Conservation (phyloP, 129 eudicot genomes). For the Artemisia tridentata region DNA sequence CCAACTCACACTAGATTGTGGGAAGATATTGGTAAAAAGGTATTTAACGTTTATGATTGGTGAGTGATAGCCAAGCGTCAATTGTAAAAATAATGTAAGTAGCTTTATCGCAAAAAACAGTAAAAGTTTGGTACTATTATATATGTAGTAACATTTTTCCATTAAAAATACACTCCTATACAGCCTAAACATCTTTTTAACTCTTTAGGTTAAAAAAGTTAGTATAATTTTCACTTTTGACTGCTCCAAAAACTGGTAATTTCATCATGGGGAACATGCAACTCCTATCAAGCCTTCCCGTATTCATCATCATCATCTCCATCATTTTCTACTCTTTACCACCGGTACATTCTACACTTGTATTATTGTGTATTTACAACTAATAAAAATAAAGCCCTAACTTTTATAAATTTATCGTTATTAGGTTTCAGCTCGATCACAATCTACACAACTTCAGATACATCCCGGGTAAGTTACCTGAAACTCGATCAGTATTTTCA, state of each 20-base stretch:
- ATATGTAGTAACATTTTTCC: no score
- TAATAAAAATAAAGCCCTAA: constrained; percentile 26
- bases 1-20: neutral
- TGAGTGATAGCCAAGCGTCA: no score
- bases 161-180: no score
- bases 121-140: no score
- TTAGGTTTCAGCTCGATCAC: constrained; percentile 39
- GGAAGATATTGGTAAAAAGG: no score
- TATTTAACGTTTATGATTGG: no score
- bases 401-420: constrained; percentile 1
- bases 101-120: no score
- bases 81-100: no score
- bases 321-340: constrained; percentile 21
- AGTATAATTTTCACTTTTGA: no score
- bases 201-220: no score
- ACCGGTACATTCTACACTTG: constrained; percentile 26
- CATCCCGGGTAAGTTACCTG: constrained; percentile 46
- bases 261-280: neutral
- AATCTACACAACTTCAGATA: constrained; percentile 50
- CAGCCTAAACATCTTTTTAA: constrained; percentile 14
- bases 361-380: neutral
- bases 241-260: no score
- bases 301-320: constrained; percentile 28
- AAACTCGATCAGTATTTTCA: no score
- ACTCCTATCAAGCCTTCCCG: constrained; percentile 6